Evolutionary conservation across 495 filamentous ascomycete genomes (phyloP).

Genomic region (Aspergillus ellipticus): DNA sequence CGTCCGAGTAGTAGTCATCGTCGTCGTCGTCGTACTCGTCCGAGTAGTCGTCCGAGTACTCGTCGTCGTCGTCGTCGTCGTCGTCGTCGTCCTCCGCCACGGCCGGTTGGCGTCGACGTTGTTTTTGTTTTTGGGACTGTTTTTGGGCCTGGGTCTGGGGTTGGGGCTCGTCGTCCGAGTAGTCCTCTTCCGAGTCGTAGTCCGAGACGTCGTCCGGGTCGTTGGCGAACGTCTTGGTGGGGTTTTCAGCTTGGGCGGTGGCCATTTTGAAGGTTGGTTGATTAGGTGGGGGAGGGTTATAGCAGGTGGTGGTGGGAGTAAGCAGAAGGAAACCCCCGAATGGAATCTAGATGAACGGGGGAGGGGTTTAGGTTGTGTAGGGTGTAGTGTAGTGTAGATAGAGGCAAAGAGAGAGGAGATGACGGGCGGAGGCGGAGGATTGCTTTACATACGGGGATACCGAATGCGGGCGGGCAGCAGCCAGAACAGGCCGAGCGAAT

Average conservation of each 20-base stretch:
- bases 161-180: constrained; percentile 28
- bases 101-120: constrained; percentile 38
- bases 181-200: constrained; percentile 31
- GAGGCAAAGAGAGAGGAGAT: constrained; percentile 1
- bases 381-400: too few relatives aligned
- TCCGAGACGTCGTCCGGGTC: constrained; percentile 33
- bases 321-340: not conserved
- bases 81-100: constrained; percentile 20
- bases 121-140: constrained; percentile 29
- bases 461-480: not conserved
- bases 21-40: constrained; percentile 43
- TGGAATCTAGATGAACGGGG: too few relatives aligned
- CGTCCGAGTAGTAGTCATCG: constrained; percentile 28
- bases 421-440: not conserved
- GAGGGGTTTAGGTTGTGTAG: too few relatives aligned
- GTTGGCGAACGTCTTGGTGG: constrained; percentile 35
- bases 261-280: constrained; percentile 27
- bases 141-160: constrained; percentile 18
- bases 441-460: not conserved
- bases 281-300: not conserved
- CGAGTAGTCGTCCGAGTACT: constrained; percentile 54
- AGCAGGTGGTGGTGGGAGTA: not conserved
- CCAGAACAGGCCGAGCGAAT: not conserved
- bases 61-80: constrained; percentile 49
- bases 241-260: constrained; percentile 32